A percentile compares a stretch with the other conserved stretches of the same genome.
These are phyloP conservation scores for Trametes sanguinea DNA, from an alignment of 768 basidiomycete genomes.

Conservation along the genomic window DNA sequence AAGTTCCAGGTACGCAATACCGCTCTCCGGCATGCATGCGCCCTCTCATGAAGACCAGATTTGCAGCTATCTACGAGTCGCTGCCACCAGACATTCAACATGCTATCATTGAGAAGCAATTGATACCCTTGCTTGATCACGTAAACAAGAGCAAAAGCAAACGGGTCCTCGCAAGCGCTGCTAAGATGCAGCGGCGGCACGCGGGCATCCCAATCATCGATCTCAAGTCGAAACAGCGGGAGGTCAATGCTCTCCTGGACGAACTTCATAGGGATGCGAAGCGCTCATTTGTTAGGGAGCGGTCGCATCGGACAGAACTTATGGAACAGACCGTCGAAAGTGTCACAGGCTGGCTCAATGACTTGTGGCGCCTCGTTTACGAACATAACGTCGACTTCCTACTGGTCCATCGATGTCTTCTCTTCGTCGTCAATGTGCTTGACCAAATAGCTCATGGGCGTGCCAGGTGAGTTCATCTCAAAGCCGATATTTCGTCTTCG, in stretches of 20 bases:
- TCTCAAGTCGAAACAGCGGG: constrained; percentile 53
- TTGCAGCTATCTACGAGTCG: constrained; percentile 47
- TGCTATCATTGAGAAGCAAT: constrained; percentile 49
- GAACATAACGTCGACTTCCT: constrained; percentile 56
- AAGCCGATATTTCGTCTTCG: neutral
- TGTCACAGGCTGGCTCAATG: constrained; percentile 58
- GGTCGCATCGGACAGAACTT: constrained; percentile 55
- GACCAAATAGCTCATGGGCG: constrained; percentile 43
- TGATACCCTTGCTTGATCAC: constrained; percentile 50
- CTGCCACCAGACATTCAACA: constrained; percentile 58
- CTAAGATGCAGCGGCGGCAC: constrained; percentile 41
- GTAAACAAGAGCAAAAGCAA: constrained; percentile 41
- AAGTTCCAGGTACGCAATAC: constrained; percentile 8
- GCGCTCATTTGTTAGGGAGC: constrained; percentile 51
- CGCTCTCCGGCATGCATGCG: neutral
- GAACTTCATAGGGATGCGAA: constrained; percentile 58
- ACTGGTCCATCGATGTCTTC: constrained; percentile 56
- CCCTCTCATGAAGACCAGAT: constrained; percentile 35
- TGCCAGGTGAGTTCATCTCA: constrained; percentile 36
- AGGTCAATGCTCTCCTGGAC: constrained; percentile 53
- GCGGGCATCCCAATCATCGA: constrained; percentile 50
- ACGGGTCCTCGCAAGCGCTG: constrained; percentile 43
- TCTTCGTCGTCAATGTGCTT: constrained; percentile 51
- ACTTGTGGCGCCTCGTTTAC: constrained; percentile 64
- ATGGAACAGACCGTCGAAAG: constrained; percentile 56